Percentiles rank a stretch among this genome's conserved stretches.
These are phyloP conservation scores for Triticum dicoccoides DNA, from an alignment of 176 grass and related monocot genomes.

Conservation along the genomic window DNA sequence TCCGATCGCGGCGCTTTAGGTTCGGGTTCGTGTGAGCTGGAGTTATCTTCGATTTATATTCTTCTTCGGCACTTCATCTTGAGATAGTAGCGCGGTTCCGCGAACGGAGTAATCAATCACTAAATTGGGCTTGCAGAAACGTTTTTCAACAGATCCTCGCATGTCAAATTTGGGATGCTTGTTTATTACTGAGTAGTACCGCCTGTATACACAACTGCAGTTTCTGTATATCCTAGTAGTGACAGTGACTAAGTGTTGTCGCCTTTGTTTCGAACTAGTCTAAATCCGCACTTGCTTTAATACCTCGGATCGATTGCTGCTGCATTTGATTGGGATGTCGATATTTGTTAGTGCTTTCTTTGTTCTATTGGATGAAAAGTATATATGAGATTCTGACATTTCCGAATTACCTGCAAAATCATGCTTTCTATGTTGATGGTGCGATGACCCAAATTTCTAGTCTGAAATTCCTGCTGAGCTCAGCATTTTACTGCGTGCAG, in stretches of 20 bases:
- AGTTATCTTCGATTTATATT: not conserved
- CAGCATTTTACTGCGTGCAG: constrained; percentile 36
- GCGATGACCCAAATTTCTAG: not conserved
- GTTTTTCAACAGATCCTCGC: not conserved
- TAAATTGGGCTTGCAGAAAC: not conserved
- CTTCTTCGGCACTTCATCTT: not conserved
- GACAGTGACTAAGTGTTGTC: not conserved
- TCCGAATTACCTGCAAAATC: not conserved
- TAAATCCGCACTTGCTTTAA: not conserved
- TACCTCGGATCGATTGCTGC: not conserved
- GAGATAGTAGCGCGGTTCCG: not conserved
- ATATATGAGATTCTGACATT: not conserved
- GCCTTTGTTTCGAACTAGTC: not conserved
- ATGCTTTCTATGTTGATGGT: not conserved
- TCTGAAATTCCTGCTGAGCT: not conserved
- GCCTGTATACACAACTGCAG: not conserved
- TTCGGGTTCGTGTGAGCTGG: not conserved
- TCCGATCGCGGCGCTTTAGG: too few species aligned
- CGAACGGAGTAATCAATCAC: not conserved
- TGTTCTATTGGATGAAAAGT: not conserved
- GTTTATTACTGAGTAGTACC: not conserved
- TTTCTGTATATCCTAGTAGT: not conserved
- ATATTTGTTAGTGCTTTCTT: not conserved
- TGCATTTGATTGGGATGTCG: not conserved
- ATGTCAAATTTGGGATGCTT: not conserved